phyloP scores from a whole-genome alignment of 805 yeast genomes.

The Komagataella populi region DNA sequence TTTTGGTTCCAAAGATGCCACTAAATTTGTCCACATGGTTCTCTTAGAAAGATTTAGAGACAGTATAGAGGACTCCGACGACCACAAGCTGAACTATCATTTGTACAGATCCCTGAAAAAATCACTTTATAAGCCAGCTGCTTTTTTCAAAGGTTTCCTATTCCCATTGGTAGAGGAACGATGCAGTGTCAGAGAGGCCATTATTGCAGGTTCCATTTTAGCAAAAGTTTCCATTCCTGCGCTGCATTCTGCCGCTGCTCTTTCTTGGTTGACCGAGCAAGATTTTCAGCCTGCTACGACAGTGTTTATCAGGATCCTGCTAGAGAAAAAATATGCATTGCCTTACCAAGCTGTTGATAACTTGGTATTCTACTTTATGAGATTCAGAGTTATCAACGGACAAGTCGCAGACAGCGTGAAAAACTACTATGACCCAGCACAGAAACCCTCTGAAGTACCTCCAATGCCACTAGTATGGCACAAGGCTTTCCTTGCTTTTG shows the following conservation, averaged over 20 bases:
- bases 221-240: constrained; percentile 87
- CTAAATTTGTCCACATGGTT: constrained; percentile 59
- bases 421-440: constrained; percentile 16
- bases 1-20: constrained; percentile 78
- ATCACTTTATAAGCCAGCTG: constrained; percentile 91
- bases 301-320: constrained; percentile 74
- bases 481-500: constrained; percentile 86
- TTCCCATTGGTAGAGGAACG: constrained; percentile 84
- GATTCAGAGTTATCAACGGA: constrained; percentile 57
- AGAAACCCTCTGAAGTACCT: constrained; percentile 26
- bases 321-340: constrained; percentile 91
- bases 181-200: constrained; percentile 87
- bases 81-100: constrained; percentile 79
- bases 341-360: constrained; percentile 96
- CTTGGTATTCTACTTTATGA: constrained; percentile 85
- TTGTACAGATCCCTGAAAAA: constrained; percentile 85
- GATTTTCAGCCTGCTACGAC: constrained; percentile 85
- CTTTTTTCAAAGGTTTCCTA: constrained; percentile 91
- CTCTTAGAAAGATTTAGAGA: constrained; percentile 60
- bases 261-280: constrained; percentile 67
- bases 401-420: constrained; percentile 13
- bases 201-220: constrained; percentile 86
- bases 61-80: constrained; percentile 59
- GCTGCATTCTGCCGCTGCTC: constrained; percentile 91
- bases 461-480: constrained; percentile 94